Base-by-base conservation (phyloP, 2,329 filamentous ascomycete species). In the Verticillium tricorpus region DNA sequence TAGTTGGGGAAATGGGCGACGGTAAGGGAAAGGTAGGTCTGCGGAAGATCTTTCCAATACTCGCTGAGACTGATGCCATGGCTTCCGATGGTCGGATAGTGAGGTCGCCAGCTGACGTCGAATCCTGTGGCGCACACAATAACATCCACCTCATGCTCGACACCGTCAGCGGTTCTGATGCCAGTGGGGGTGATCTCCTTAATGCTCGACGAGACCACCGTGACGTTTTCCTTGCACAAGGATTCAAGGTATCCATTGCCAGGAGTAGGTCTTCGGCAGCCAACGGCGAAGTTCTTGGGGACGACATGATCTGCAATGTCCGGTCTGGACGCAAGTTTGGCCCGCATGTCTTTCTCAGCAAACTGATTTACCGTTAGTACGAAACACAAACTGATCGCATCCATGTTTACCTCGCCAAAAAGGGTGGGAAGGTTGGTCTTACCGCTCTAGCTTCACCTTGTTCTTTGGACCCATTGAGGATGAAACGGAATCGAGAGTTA, bases 401-500 rank as follows among this genome's bases (percentile, higher is more conserved):
- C 34, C 14, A 9, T 14, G 34, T 4, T 14, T 35, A 4, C 34
- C 1, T 9, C 14, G 34, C 14, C 34, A 1, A 14, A 14, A 9
- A 14, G 11, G 34, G 9, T n/a, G 34, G 31, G 4, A n/a, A 17
- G 55, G 2, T 3, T 35, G 2, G n/a, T 40, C 61, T 54, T 39
- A 61, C 61, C 7, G 54, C 57, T 61, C 59, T 61, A 28, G 80
- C 79, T 31, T 73, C 69, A 59, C 71, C 69, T 1, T 79, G 78
- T 70, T 80, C 79, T 58, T 74, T 61, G 7, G 74, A 77, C n/a
- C 77, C 78, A 67, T 80, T 82, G 65, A 81, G 72, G 67, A 83
- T 82, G 69, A 84, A 79, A 56, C 80, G 80, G 73, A 84, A 85
- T 6, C 80, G 74, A 56, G 78, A 76, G 63, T 83, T 85, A 17